phyloP scores from a whole-genome alignment of 1,284 basidiomycete species.

The Coniophora puteana region DNA sequence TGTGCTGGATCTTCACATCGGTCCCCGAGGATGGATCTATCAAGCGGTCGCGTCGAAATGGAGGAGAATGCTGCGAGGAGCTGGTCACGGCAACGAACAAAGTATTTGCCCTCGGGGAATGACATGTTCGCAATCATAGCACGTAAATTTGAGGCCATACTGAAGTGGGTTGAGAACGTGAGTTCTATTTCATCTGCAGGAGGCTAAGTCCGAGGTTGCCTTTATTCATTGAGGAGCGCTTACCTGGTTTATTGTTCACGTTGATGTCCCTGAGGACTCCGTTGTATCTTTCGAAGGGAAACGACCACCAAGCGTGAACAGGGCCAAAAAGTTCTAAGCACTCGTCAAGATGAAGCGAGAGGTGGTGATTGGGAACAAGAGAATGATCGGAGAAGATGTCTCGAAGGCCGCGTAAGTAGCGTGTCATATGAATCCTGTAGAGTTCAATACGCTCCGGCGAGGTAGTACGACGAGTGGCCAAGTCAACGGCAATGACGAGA shows the following conservation, averaged over 20 bases:
- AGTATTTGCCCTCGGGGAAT: background rate
- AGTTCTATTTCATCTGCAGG: background rate
- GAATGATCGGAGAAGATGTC: conserved; percentile 10
- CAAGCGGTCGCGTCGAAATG: background rate
- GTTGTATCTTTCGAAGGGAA: conserved; percentile 19
- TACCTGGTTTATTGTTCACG: background rate
- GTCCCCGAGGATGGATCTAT: background rate
- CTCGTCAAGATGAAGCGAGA: conserved; percentile 14
- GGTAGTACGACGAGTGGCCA: conserved; percentile 7
- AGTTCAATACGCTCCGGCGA: conserved; percentile 3
- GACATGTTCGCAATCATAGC: background rate
- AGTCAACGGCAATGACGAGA: conserved; percentile 13
- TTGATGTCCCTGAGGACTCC: conserved; percentile 12
- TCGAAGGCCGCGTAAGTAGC: conserved; percentile 11
- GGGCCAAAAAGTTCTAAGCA: conserved; percentile 17
- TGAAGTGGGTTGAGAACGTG: background rate
- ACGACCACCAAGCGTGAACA: conserved; percentile 20
- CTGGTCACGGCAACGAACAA: background rate
- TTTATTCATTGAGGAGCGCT: background rate
- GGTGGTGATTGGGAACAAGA: conserved; percentile 13
- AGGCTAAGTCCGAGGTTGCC: too few relatives aligned
- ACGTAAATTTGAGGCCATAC: background rate
- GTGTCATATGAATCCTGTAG: conserved; percentile 10
- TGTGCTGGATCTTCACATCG: background rate
- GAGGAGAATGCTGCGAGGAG: background rate